Percentiles rank a stretch among this genome's conserved stretches.
These are phyloP conservation scores for Crucihimalaya himalaica DNA, from an alignment of 345 rosid species.

Conservation along the genomic window DNA sequence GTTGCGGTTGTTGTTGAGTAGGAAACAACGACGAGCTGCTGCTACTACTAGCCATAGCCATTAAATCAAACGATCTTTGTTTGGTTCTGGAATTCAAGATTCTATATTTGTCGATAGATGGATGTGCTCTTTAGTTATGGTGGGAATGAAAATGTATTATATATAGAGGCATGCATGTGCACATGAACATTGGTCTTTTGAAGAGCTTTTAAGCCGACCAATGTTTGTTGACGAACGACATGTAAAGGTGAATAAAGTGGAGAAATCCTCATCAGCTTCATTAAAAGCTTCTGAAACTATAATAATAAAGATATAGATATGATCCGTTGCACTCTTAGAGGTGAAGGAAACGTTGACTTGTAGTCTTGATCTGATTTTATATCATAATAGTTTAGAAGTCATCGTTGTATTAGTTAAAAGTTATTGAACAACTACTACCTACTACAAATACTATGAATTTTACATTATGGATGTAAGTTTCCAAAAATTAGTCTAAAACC, in stretches of 20 bases:
- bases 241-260: constrained; percentile 39
- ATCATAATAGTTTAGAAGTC: not conserved
- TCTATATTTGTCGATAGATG: not conserved
- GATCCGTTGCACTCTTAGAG: constrained; percentile 31
- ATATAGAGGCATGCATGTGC: constrained; percentile 23
- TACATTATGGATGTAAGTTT: not conserved
- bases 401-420: too few species aligned
- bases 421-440: not conserved
- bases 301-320: not conserved
- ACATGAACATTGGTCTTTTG: constrained; percentile 19
- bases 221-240: constrained; percentile 30
- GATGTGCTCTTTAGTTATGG: not conserved
- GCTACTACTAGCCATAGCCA: constrained; percentile 24
- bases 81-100: constrained; percentile 1
- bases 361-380: constrained; percentile 1
- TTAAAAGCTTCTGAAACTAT: constrained; percentile 18
- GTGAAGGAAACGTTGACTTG: constrained; percentile 37
- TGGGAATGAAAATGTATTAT: not conserved
- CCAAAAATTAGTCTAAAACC: not conserved
- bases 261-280: constrained; percentile 42
- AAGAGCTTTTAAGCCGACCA: constrained; percentile 32
- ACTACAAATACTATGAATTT: not conserved
- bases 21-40: constrained; percentile 35
- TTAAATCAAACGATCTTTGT: constrained; percentile 7
- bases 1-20: constrained; percentile 34